Conservation (phyloP, 306 rosid species). For the Trifolium dubium region DNA sequence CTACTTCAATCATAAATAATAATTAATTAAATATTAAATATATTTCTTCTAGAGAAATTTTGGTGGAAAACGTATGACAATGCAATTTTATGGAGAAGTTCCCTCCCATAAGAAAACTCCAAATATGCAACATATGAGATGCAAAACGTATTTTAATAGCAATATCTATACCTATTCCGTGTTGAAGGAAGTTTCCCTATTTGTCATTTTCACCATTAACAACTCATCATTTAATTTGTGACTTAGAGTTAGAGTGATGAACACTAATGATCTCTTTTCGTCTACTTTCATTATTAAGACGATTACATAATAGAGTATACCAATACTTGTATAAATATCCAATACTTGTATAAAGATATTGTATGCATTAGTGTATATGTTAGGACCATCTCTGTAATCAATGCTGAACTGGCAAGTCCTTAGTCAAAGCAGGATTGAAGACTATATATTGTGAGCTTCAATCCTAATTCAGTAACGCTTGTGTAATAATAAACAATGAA, state of each 20-base stretch:
- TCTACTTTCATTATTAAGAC: background rate
- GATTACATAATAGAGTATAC: no score
- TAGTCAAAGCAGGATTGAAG: no score
- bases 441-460: no score
- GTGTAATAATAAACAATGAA: no score
- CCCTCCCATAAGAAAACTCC: conserved; percentile 2
- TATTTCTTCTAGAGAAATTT: background rate
- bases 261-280: background rate
- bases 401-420: no score
- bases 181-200: conserved; percentile 34
- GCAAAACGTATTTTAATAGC: conserved; percentile 10
- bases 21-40: background rate
- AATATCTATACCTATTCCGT: conserved; percentile 34
- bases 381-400: no score
- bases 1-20: background rate
- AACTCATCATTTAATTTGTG: background rate
- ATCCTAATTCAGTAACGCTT: no score
- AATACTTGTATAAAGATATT: no score
- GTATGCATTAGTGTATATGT: no score
- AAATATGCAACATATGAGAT: conserved; percentile 23
- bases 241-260: background rate
- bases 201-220: conserved; percentile 4
- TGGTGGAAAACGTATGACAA: no score
- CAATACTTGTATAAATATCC: no score
- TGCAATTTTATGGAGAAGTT: no score